These are phyloP conservation scores for Cystofilobasidium bisporidii DNA, from an alignment of 768 basidiomycete genomes.

Conservation along the genomic window DNA sequence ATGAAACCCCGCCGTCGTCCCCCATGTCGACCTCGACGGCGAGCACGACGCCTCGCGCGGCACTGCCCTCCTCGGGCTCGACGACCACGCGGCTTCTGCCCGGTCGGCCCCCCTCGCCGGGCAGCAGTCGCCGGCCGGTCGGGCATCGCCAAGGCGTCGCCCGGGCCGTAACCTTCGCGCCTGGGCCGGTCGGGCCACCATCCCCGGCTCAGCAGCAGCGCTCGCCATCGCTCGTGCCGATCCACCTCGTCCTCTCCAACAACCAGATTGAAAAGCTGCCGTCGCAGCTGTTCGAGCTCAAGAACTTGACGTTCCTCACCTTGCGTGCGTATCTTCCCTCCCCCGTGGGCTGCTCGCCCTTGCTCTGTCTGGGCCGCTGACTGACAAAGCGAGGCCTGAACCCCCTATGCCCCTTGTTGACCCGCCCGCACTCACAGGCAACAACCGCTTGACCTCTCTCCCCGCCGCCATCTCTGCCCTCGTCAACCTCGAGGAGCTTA, in stretches of 20 bases:
- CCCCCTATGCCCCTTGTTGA: too few relatives aligned
- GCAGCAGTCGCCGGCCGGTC: not conserved
- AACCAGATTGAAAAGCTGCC: not conserved
- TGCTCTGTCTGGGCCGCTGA: too few relatives aligned
- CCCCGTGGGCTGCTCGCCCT: not conserved
- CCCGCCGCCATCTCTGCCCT: conserved; percentile 5
- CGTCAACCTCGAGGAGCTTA: not conserved
- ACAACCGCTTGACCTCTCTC: not conserved
- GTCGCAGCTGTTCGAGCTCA: conserved; percentile 1
- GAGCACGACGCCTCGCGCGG: not conserved
- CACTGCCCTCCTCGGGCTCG: not conserved
- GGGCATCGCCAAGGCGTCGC: not conserved
- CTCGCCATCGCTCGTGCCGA: not conserved
- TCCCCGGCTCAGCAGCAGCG: not conserved
- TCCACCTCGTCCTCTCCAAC: not conserved
- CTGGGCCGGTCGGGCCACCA: not conserved
- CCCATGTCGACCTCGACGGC: not conserved
- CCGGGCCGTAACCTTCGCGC: not conserved
- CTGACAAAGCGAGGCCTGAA: too few relatives aligned
- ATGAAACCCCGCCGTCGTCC: not conserved
- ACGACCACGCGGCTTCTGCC: not conserved
- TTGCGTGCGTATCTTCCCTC: not conserved
- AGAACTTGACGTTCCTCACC: not conserved
- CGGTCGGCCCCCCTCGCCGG: not conserved
- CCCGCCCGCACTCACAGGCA: not conserved